These are phyloP conservation scores for Cardamine occulta DNA, from an alignment of 345 rosid genomes.

Conservation along the genomic window DNA sequence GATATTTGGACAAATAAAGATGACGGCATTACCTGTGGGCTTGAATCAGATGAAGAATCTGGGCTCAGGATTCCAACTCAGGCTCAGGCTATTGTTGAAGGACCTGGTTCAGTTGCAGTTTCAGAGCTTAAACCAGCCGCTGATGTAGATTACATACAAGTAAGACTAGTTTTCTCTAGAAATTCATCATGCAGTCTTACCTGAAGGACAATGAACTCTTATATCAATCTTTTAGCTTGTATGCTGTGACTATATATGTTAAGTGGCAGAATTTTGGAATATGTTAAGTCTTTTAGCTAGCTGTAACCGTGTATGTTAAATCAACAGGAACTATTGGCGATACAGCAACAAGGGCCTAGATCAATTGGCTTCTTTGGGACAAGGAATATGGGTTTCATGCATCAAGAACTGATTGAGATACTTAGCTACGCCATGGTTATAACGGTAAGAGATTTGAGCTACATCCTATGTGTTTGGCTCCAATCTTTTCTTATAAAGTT, in stretches of 20 bases:
- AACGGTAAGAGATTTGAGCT: slow-evolving; percentile 64
- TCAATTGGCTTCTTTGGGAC: slow-evolving; percentile 96
- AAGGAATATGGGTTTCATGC: slow-evolving; percentile 98
- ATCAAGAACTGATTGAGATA: slow-evolving; percentile 96
- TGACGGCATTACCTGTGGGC: slow-evolving; percentile 49
- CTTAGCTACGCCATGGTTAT: slow-evolving; percentile 99
- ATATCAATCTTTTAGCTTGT: background rate
- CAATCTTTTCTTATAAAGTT: background rate
- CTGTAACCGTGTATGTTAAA: slow-evolving; percentile 21
- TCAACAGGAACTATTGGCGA: slow-evolving; percentile 88
- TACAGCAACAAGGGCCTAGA: slow-evolving; percentile 99
- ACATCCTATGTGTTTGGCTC: slow-evolving; percentile 5
- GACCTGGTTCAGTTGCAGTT: slow-evolving; percentile 65
- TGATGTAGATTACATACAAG: slow-evolving; percentile 97
- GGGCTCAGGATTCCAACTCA: slow-evolving; percentile 72
- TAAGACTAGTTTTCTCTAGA: slow-evolving; percentile 23
- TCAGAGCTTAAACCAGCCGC: slow-evolving; percentile 70
- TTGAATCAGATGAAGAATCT: slow-evolving; percentile 67
- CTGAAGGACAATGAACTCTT: background rate
- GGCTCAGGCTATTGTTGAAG: slow-evolving; percentile 79
- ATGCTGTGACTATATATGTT: background rate
- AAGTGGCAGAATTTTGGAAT: background rate
- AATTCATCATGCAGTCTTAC: background rate
- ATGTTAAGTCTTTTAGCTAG: background rate
- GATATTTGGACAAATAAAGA: slow-evolving; percentile 50